Conservation (phyloP, 306 rosid genomes). For the Senna siamea region DNA sequence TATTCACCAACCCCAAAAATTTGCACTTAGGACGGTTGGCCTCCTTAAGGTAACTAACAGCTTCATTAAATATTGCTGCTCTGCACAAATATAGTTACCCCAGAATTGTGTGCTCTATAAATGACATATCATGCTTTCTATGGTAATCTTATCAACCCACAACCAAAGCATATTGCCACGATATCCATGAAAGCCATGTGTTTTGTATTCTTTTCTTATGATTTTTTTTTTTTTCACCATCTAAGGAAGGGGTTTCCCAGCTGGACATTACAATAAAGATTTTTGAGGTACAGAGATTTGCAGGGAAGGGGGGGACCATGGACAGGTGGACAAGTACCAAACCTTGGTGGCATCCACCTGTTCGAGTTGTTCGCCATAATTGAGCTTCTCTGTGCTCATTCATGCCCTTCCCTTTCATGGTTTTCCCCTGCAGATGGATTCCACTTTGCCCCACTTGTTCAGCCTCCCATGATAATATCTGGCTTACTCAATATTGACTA, state of each 20-base stretch:
- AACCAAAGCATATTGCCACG: constrained; percentile 50
- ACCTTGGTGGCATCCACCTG: constrained; percentile 53
- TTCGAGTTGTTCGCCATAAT: constrained; percentile 48
- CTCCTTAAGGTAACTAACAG: constrained; percentile 26
- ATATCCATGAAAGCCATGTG: constrained; percentile 35
- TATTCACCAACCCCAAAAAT: background rate
- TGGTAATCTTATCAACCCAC: constrained; percentile 39
- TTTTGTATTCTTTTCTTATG: background rate
- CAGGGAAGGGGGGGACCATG: constrained; percentile 68
- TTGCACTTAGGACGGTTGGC: constrained; percentile 5
- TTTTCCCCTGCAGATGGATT: constrained; percentile 42
- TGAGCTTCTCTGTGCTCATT: constrained; percentile 55
- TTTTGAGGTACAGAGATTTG: constrained; percentile 48
- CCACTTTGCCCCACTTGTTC: constrained; percentile 48
- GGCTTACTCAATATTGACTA: constrained; percentile 20
- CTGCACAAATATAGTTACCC: constrained; percentile 16
- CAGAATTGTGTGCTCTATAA: constrained; percentile 23
- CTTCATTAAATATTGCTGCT: constrained; percentile 39
- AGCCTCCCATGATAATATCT: constrained; percentile 39
- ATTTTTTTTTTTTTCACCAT: no score
- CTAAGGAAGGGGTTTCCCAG: constrained; percentile 48
- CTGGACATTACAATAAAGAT: constrained; percentile 38
- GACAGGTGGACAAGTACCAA: constrained; percentile 48
- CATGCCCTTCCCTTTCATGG: constrained; percentile 40
- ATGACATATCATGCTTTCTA: constrained; percentile 30